These are phyloP conservation scores for Aspergillus neotritici DNA, from an alignment of 2,329 filamentous ascomycete species.

Conservation along the genomic window DNA sequence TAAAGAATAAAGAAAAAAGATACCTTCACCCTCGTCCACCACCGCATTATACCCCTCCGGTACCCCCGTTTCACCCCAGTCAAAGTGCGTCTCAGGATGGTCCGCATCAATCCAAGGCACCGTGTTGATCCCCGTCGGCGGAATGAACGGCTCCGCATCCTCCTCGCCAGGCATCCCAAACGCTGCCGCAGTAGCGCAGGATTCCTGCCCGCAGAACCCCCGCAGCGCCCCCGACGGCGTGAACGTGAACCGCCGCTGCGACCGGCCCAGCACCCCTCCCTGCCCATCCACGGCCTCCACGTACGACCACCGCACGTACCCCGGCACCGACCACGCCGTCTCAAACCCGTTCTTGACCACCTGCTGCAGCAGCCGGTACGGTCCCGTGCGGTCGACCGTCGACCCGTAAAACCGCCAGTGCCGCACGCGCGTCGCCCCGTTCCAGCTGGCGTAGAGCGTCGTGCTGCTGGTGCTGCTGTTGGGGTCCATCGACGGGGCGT, in stretches of 20 bases:
- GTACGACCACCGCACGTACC: constrained; percentile 29
- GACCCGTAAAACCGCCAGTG: constrained; percentile 34
- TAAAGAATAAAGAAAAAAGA: background rate
- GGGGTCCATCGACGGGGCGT: constrained; percentile 25
- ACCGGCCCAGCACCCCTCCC: constrained; percentile 29
- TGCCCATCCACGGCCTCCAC: constrained; percentile 33
- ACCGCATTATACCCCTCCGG: background rate
- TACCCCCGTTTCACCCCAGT: constrained; percentile 7
- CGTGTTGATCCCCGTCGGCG: constrained; percentile 26
- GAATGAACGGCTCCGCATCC: constrained; percentile 22
- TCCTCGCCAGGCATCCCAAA: constrained; percentile 29
- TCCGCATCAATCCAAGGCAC: constrained; percentile 30
- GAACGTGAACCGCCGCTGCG: constrained; percentile 32
- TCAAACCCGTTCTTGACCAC: constrained; percentile 36
- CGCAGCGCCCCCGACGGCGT: constrained; percentile 32
- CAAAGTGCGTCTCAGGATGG: constrained; percentile 17
- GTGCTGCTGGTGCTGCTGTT: constrained; percentile 20
- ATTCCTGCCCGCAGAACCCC: constrained; percentile 25
- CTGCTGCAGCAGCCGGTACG: constrained; percentile 26
- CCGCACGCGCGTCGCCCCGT: constrained; percentile 36
- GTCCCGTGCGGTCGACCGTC: constrained; percentile 23
- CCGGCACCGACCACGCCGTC: constrained; percentile 27
- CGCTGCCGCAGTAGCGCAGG: constrained; percentile 24
- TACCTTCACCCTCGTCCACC: constrained; percentile 8
- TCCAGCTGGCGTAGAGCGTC: constrained; percentile 38